Evolutionary conservation across 345 rosid species (phyloP).

Genomic region (Dipteronia dyeriana): DNA sequence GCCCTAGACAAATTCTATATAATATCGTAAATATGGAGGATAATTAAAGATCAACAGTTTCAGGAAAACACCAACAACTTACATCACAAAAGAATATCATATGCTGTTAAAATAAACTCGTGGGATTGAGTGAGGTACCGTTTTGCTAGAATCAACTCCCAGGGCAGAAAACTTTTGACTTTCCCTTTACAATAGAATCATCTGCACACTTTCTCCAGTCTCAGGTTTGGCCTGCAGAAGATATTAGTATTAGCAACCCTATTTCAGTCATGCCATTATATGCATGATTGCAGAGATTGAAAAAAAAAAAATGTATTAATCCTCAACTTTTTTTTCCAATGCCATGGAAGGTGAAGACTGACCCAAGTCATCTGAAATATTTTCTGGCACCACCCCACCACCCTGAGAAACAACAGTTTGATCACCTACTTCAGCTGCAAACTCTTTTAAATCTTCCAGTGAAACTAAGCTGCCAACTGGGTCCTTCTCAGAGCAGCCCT

Average conservation of each 20-base stretch:
- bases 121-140: background rate
- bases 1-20: background rate
- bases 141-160: background rate
- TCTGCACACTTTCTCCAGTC: background rate
- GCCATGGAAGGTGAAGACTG: conserved; percentile 17
- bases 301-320: background rate
- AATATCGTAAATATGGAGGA: too few relatives aligned
- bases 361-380: conserved; percentile 1
- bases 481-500: background rate
- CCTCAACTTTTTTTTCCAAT: conserved; percentile 8
- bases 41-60: background rate
- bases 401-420: conserved; percentile 21
- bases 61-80: background rate
- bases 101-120: background rate
- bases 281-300: background rate
- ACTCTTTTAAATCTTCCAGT: background rate
- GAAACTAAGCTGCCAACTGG: background rate
- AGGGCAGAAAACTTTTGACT: background rate
- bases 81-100: background rate
- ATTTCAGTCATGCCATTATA: background rate
- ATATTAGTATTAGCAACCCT: background rate
- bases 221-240: background rate
- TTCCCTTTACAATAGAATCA: background rate
- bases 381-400: conserved; percentile 4
- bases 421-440: conserved; percentile 15